Conservation (phyloP, 306 rosid species). For the Leucaena leucocephala region DNA sequence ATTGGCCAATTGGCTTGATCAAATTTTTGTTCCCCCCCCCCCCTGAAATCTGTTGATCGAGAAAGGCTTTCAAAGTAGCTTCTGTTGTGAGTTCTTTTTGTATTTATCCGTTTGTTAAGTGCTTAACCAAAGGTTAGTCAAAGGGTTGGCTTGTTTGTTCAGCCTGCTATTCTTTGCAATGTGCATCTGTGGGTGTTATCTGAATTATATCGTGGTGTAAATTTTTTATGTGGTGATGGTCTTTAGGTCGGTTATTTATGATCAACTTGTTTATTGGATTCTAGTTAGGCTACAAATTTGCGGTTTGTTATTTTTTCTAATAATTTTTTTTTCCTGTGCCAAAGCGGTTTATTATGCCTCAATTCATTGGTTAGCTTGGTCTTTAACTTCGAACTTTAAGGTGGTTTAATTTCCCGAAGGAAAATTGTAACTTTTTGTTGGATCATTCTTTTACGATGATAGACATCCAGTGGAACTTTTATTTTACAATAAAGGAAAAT, state of each 20-base stretch:
- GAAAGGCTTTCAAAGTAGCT: conserved; percentile 25
- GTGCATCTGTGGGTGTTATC: conserved; percentile 40
- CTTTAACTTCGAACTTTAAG: conserved; percentile 32
- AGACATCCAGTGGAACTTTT: not conserved
- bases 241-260: conserved; percentile 2
- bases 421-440: not conserved
- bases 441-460: no score
- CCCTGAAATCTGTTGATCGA: conserved; percentile 10
- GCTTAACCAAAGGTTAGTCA: conserved; percentile 8
- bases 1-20: conserved; percentile 20
- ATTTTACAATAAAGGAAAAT: not conserved
- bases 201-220: conserved; percentile 14
- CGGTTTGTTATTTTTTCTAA: not conserved
- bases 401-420: conserved; percentile 12
- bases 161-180: conserved; percentile 20
- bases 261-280: conserved; percentile 23
- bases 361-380: conserved; percentile 28
- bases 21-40: not conserved
- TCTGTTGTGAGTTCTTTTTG: not conserved
- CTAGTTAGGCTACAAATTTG: conserved; percentile 13
- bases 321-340: no score
- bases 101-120: conserved; percentile 9
- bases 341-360: conserved; percentile 7
- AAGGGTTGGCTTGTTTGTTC: conserved; percentile 16
- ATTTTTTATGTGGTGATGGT: conserved; percentile 17